phyloP scores from a whole-genome alignment of 371 early-diverging fungal genomes.

The Mucor plumbeus region DNA sequence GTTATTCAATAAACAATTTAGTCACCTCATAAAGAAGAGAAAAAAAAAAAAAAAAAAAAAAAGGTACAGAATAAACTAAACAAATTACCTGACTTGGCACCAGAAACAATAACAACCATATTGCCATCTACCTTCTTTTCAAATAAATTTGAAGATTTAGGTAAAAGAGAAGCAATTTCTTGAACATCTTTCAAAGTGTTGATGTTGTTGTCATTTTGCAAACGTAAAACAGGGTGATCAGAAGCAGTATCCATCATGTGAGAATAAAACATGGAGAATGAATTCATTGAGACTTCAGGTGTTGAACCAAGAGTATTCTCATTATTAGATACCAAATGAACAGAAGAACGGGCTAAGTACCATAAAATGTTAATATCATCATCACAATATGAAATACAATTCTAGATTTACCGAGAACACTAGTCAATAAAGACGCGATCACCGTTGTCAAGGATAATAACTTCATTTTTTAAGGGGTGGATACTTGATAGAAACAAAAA shows the following conservation, averaged over 20 bases:
- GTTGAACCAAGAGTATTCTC: slow-evolving; percentile 1
- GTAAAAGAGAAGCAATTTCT: slow-evolving; percentile 5
- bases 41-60: neutral
- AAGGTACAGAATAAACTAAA: neutral
- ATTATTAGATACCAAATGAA: slow-evolving; percentile 25
- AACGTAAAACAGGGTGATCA: slow-evolving; percentile 19
- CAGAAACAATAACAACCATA: slow-evolving; percentile 29
- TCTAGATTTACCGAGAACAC: slow-evolving; percentile 22
- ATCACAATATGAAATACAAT: neutral
- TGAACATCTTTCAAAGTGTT: slow-evolving; percentile 2
- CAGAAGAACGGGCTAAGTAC: slow-evolving; percentile 32
- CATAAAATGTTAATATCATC: too few relatives aligned
- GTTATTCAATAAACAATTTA: slow-evolving; percentile 25
- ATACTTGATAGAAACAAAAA: slow-evolving; percentile 1
- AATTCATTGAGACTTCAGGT: slow-evolving; percentile 27
- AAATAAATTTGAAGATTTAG: slow-evolving; percentile 19
- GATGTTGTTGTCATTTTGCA: slow-evolving; percentile 17
- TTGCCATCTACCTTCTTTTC: slow-evolving; percentile 29
- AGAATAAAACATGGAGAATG: slow-evolving; percentile 32
- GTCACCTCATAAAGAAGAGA: neutral
- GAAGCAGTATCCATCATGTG: slow-evolving; percentile 33
- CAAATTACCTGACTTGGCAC: slow-evolving; percentile 12
- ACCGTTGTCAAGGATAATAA: slow-evolving; percentile 29
- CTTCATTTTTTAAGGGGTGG: slow-evolving; percentile 25
- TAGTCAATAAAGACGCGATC: slow-evolving; percentile 29